A percentile compares a stretch with the other conserved stretches of the same genome.
Evolutionary conservation across 495 filamentous ascomycete genomes (phyloP).

Genomic region (Aspergillus carlsbadensis): DNA sequence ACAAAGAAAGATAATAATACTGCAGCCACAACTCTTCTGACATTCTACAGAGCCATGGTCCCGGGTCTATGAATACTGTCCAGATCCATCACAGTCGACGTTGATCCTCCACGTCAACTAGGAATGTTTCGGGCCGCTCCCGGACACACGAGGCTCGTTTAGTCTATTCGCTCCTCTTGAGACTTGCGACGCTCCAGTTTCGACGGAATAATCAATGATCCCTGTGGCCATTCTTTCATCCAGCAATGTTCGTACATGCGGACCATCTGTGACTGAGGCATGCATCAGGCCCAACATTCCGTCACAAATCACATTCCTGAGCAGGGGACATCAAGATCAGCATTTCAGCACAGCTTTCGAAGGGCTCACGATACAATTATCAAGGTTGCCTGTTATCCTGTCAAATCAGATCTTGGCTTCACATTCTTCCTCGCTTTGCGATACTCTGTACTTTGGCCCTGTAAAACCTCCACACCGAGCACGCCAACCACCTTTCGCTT

Average conservation of each 20-base stretch:
- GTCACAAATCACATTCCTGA: conserved; percentile 5
- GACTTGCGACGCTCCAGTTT: background rate
- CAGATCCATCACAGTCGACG: conserved; percentile 9
- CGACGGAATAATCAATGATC: background rate
- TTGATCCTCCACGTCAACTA: conserved; percentile 20
- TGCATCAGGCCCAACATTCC: conserved; percentile 4
- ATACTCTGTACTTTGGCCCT: too few species aligned
- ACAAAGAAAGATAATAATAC: conserved; percentile 15
- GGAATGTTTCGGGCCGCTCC: conserved; percentile 23
- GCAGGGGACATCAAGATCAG: background rate
- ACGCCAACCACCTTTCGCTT: too few species aligned
- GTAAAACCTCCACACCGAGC: too few species aligned
- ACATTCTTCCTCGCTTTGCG: too few species aligned
- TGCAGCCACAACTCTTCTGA: conserved; percentile 19
- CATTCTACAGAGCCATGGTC: conserved; percentile 17
- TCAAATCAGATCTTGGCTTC: too few species aligned
- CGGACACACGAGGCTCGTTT: conserved; percentile 11
- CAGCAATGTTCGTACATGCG: background rate
- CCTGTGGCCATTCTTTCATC: background rate
- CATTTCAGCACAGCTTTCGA: too few species aligned
- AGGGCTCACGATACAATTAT: too few species aligned
- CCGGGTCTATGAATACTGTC: conserved; percentile 15
- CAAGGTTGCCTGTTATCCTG: too few species aligned
- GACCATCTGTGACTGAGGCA: conserved; percentile 1
- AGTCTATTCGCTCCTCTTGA: background rate